Percentiles rank a stretch among this genome's conserved stretches.
These are phyloP conservation scores for Cucurbita ficifolia DNA, from an alignment of 306 rosid species.

Conservation along the genomic window DNA sequence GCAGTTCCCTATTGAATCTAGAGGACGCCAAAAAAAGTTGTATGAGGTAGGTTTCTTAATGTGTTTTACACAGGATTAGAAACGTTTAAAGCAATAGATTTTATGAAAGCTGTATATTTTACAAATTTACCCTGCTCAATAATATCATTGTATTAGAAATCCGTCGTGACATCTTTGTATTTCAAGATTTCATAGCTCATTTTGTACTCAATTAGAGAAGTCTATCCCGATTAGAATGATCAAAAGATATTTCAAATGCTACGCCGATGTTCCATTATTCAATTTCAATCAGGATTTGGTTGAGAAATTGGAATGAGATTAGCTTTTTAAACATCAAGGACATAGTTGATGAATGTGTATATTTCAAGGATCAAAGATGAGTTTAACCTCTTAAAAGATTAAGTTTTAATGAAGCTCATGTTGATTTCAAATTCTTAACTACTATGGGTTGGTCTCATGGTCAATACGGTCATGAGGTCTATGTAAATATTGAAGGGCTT, in stretches of 20 bases:
- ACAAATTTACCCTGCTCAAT: neutral
- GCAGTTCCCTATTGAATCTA: conserved; percentile 65
- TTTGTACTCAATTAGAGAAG: neutral
- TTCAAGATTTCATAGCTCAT: neutral
- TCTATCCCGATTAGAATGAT: neutral
- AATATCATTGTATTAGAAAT: neutral
- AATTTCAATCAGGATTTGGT: neutral
- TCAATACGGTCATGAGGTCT: too few species aligned
- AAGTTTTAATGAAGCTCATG: neutral
- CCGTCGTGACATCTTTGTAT: neutral
- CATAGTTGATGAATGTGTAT: neutral
- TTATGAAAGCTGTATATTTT: neutral
- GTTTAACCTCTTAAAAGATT: neutral
- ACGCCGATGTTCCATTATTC: neutral
- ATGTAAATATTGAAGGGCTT: too few species aligned
- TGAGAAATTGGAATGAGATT: neutral
- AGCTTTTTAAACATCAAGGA: neutral
- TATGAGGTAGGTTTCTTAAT: conserved; percentile 39
- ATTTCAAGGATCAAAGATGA: neutral
- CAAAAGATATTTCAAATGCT: neutral
- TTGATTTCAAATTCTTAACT: neutral
- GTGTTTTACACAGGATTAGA: neutral
- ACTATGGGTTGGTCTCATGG: neutral
- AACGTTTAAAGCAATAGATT: neutral
- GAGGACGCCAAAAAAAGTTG: conserved; percentile 68